Percentiles rank a stretch among this genome's conserved stretches.
These are phyloP conservation scores for Rhodotorula sphaerocarpa DNA, from an alignment of 768 basidiomycete genomes.

Conservation along the genomic window DNA sequence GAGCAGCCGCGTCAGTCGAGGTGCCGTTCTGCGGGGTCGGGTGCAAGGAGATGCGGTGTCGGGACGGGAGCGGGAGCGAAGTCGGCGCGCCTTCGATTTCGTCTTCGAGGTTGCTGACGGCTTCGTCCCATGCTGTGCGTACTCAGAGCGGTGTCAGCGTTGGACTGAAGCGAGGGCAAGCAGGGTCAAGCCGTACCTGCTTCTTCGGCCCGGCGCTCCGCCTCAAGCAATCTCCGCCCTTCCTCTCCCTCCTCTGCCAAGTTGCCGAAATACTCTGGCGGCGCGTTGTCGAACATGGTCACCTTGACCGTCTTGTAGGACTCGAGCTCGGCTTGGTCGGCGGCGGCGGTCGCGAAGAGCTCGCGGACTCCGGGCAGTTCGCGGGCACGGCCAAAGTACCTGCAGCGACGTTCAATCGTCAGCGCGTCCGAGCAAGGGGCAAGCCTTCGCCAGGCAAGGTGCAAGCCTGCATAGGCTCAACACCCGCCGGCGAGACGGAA, in stretches of 20 bases:
- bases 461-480: neutral
- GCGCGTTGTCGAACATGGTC: slow-evolving; percentile 80
- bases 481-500: neutral
- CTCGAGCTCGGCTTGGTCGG: slow-evolving; percentile 62
- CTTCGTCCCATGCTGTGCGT: slow-evolving; percentile 40
- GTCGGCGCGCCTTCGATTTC: slow-evolving; percentile 20
- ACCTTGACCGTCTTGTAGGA: slow-evolving; percentile 56
- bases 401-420: slow-evolving; percentile 40
- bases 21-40: neutral
- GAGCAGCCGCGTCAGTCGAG: neutral
- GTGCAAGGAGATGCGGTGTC: slow-evolving; percentile 18
- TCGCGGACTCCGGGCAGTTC: slow-evolving; percentile 92
- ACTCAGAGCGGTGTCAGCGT: no score
- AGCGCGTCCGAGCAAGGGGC: no score
- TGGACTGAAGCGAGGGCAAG: no score
- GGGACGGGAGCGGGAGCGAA: slow-evolving; percentile 21
- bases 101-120: slow-evolving; percentile 32
- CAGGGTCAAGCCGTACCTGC: slow-evolving; percentile 57
- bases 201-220: slow-evolving; percentile 63
- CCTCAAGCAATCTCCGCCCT: slow-evolving; percentile 52
- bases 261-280: slow-evolving; percentile 84
- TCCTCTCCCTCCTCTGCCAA: slow-evolving; percentile 63
- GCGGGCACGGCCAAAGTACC: slow-evolving; percentile 94
- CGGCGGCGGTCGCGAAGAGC: slow-evolving; percentile 65
- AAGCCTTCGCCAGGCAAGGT: neutral